Percentiles rank a stretch among this genome's conserved stretches.
phyloP scores from a whole-genome alignment of 2,329 filamentous ascomycete genomes.

The Thielaviopsis euricoi region DNA sequence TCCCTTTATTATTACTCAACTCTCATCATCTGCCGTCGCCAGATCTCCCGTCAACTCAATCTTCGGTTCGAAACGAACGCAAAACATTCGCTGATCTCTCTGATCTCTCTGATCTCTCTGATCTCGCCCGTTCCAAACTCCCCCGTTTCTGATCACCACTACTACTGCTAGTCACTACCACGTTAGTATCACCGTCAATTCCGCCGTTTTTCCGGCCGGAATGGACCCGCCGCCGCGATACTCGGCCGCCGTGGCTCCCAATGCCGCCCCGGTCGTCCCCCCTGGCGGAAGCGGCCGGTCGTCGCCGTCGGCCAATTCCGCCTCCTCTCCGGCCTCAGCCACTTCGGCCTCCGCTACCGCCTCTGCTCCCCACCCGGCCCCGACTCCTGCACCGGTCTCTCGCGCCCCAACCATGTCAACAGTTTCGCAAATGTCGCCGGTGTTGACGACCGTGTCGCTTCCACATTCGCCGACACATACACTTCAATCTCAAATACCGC shows the following conservation, averaged over 20 bases:
- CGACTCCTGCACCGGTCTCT: neutral
- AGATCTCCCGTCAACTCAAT: too few relatives aligned
- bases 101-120: too few relatives aligned
- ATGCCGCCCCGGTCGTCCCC: neutral
- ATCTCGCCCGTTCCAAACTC: too few relatives aligned
- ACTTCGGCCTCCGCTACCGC: neutral
- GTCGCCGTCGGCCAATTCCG: neutral
- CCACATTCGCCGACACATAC: neutral
- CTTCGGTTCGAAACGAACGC: too few relatives aligned
- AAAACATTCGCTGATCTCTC: too few relatives aligned
- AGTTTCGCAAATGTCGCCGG: neutral
- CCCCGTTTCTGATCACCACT: neutral
- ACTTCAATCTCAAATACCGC: neutral
- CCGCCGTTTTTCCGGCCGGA: too few relatives aligned
- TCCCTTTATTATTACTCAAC: too few relatives aligned
- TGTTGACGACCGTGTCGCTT: neutral
- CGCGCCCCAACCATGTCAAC: neutral
- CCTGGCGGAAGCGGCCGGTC: neutral
- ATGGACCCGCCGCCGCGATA: constrained; percentile 10
- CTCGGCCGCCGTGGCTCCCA: constrained; percentile 1
- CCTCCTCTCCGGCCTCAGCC: neutral
- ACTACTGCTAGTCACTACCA: neutral
- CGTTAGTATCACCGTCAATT: neutral
- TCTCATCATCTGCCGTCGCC: too few relatives aligned
- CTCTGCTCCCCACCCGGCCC: too few relatives aligned